These are phyloP conservation scores for Hypoxylon fragiforme DNA, from an alignment of 495 filamentous ascomycete genomes.

Conservation along the genomic window DNA sequence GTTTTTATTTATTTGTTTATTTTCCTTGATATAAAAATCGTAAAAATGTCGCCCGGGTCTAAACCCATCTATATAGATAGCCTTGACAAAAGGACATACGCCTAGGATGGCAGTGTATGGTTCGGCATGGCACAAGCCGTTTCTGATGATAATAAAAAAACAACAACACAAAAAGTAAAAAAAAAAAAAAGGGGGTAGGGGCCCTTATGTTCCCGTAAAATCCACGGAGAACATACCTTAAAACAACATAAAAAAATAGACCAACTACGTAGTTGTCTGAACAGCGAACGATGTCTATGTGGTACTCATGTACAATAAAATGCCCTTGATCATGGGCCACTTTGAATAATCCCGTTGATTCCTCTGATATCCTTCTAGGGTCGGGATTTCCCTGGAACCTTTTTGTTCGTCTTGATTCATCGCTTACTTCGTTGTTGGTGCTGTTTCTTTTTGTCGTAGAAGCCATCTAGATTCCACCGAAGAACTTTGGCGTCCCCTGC, in stretches of 20 bases:
- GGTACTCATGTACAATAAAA: constrained; percentile 10
- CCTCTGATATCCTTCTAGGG: not conserved
- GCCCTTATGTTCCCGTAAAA: constrained; percentile 14
- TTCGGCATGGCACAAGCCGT: constrained; percentile 26
- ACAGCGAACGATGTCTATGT: constrained; percentile 25
- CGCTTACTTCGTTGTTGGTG: constrained; percentile 11
- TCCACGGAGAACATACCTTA: constrained; percentile 8
- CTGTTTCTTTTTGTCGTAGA: constrained; percentile 3
- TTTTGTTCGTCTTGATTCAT: constrained; percentile 17
- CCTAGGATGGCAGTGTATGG: constrained; percentile 17
- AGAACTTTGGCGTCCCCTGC: not conserved
- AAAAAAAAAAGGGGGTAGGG: no score
- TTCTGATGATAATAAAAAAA: no score
- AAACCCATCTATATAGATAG: constrained; percentile 34
- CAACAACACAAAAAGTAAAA: no score
- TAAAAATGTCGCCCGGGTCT: constrained; percentile 11
- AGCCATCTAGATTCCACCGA: constrained; percentile 1
- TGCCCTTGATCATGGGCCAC: constrained; percentile 1
- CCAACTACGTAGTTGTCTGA: constrained; percentile 19
- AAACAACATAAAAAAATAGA: constrained; percentile 20
- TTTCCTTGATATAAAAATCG: no score
- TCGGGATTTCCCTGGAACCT: constrained; percentile 1
- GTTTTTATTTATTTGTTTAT: no score
- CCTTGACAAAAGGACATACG: constrained; percentile 28
- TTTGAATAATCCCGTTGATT: constrained; percentile 7